Base-by-base conservation (phyloP, 768 basidiomycete species). In the Steccherinum ochraceum region DNA sequence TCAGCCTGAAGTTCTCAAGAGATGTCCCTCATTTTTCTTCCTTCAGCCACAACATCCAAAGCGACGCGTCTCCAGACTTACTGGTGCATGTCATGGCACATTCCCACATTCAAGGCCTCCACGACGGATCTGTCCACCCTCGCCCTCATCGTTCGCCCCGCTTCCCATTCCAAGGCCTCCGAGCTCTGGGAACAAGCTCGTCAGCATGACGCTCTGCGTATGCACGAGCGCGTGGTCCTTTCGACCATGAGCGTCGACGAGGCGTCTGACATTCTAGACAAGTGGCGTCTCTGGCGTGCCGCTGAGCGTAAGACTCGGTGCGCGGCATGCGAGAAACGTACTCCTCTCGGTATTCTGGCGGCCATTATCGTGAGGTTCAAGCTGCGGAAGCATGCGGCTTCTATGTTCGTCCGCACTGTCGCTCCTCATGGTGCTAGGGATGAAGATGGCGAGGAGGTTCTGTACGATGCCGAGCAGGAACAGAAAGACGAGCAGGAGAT, bases 221-320 rank as follows among this genome's bases (percentile, higher is more conserved):
- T 73, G 5, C 72, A 75, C 53, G 84, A 88, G 63, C 69, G 70
- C 39, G 69, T 84, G 27, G 82, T 86, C 3, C 60, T 84, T 12
- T 66, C 70, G 23, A 71, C 67, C 12, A 64, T 84, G 61, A 68
- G 64, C 12, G 67, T 87, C 1, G 77, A 81, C 3, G 76, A 78
- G 26, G 85, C 86, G 3, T 69, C 64, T 12, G 64, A 63, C 20
- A 68, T 68, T 21, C 64, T 83, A 40, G 49, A 58, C 2, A 61
- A 56, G 54, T 65, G 64, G 64, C 58, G 58, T 26, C 55, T 40
- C 12, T 61, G 58, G 58, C 60, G 61, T 48, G 59, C 61, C 42
- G 52, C 56, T 4, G 61, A 61, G 55, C 59, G 61, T 52, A 62
- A 60, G 52, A 52, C 54, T 42, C 60, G 58, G 53, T 55, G 60